Evolutionary conservation across 371 early-diverging fungal genomes (phyloP).

Genomic region (Syncephalis plumigaleata): DNA sequence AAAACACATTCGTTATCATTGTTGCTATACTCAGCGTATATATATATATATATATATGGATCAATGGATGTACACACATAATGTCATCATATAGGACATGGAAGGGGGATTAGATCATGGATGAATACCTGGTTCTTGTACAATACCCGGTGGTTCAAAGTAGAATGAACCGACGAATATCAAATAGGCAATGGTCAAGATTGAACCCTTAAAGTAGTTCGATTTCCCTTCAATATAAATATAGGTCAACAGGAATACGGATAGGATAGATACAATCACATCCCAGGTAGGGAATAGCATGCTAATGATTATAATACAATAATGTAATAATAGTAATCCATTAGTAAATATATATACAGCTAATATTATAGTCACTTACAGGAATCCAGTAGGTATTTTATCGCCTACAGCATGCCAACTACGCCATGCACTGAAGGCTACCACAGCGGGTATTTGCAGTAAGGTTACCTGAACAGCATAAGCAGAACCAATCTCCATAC

Average conservation of each 20-base stretch:
- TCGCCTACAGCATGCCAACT: conserved; percentile 22
- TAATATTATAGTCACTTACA: conserved; percentile 11
- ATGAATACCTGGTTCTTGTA: background rate
- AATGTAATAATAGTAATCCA: conserved; percentile 21
- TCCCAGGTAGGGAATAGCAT: conserved; percentile 91
- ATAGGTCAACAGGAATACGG: conserved; percentile 71
- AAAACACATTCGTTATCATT: too few relatives aligned
- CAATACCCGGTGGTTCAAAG: conserved; percentile 18
- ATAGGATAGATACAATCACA: conserved; percentile 65
- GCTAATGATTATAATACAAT: too few relatives aligned
- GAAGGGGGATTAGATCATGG: too few relatives aligned
- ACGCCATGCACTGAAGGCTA: conserved; percentile 61
- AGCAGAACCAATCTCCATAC: conserved; percentile 90
- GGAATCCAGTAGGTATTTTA: conserved; percentile 19
- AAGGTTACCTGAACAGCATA: conserved; percentile 93
- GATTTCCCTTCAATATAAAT: conserved; percentile 86
- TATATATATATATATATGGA: too few relatives aligned
- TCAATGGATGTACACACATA: too few relatives aligned
- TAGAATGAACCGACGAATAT: conserved; percentile 65
- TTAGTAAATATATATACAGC: background rate
- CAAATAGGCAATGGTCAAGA: conserved; percentile 65
- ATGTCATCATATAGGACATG: too few relatives aligned
- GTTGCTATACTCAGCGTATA: too few relatives aligned
- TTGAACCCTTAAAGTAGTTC: conserved; percentile 92
- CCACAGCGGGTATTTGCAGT: conserved; percentile 85